Evolutionary conservation across 257 asterid genomes (phyloP), one percentile per base, ranked within the genome.

Genomic region (Pogostemon cablin): DNA sequence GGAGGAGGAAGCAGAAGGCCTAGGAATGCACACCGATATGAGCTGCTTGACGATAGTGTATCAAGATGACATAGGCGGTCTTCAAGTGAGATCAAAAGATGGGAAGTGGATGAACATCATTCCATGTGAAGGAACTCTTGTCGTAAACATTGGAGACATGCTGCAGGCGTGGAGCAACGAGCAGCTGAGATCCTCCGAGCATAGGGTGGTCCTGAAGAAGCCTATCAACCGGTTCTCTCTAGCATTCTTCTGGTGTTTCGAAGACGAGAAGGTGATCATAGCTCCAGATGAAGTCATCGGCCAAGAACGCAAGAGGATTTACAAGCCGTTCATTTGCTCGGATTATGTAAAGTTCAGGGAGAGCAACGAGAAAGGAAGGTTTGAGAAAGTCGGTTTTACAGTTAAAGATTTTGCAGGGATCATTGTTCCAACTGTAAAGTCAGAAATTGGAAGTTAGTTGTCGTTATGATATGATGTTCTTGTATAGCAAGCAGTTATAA

Each of bases 11-110:
- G 71, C 75, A 0, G 96, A 88, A 61, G 96, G 96, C 1, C 89
- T 88, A 0, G 96, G 96, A 47, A 88, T 81, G 89, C 96, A 88
- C 69, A 88, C 96, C 0, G 96, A 86, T 68, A 88, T 88, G 96
- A 88, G 96, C 77, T 86, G 96, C 55, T 56, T 88, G 72, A 86
- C 96, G 7, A 81, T 88, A 4, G 84, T 86, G 25, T 83, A 81
- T 35, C 96, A 88, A 65, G 92, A 86, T 66, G 89, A 88, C 61
- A 59, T 75, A 49, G 96, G 96, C 6, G 96, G 96, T 9, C 92
- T 88, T 9, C 92, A 88, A 71, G 89, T 89, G 59, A 79, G 79
- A 50, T 81, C 88, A 15, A 85, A 62, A 15, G 84, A 85, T 6
- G 91, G 90, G 1, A 77, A 74, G 69, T 86, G 96, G 96, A 76